phyloP scores from a whole-genome alignment of 2,329 filamentous ascomycete species.

The Fusarium metavorans region DNA sequence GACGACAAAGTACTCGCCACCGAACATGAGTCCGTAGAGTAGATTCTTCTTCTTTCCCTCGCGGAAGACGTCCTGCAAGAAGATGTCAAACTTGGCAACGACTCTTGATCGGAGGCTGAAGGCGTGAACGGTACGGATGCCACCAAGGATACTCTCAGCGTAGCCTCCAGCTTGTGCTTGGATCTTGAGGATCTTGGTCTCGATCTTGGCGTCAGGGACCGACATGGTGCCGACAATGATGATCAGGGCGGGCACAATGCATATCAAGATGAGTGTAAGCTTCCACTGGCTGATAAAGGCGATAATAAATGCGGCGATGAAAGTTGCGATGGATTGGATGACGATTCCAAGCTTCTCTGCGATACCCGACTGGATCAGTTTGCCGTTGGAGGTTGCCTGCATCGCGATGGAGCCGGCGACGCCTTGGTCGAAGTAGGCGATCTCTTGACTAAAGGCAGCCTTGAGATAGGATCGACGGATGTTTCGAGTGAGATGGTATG shows the following conservation, averaged over 20 bases:
- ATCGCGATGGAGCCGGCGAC: slow-evolving; percentile 44
- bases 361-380: slow-evolving; percentile 33
- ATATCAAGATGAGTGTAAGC: slow-evolving; percentile 52
- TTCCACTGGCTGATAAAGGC: slow-evolving; percentile 55
- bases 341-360: slow-evolving; percentile 29
- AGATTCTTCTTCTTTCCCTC: slow-evolving; percentile 3
- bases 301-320: slow-evolving; percentile 51
- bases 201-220: slow-evolving; percentile 34
- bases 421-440: slow-evolving; percentile 49
- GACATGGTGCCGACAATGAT: slow-evolving; percentile 43
- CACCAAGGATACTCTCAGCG: slow-evolving; percentile 49
- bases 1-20: slow-evolving; percentile 43
- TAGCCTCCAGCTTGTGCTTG: slow-evolving; percentile 46
- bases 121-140: slow-evolving; percentile 53
- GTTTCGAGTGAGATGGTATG: slow-evolving; percentile 60
- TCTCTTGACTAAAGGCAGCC: slow-evolving; percentile 60
- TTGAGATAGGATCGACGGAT: slow-evolving; percentile 61
- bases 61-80: slow-evolving; percentile 47
- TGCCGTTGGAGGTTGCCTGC: slow-evolving; percentile 49
- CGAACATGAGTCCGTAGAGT: slow-evolving; percentile 1
- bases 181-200: slow-evolving; percentile 45
- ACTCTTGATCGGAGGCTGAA: slow-evolving; percentile 53
- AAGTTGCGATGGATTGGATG: slow-evolving; percentile 50
- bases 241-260: slow-evolving; percentile 41
- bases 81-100: slow-evolving; percentile 50